Evolutionary conservation across 2,329 filamentous ascomycete genomes (phyloP).

Genomic region (Furcasterigmium furcatum): DNA sequence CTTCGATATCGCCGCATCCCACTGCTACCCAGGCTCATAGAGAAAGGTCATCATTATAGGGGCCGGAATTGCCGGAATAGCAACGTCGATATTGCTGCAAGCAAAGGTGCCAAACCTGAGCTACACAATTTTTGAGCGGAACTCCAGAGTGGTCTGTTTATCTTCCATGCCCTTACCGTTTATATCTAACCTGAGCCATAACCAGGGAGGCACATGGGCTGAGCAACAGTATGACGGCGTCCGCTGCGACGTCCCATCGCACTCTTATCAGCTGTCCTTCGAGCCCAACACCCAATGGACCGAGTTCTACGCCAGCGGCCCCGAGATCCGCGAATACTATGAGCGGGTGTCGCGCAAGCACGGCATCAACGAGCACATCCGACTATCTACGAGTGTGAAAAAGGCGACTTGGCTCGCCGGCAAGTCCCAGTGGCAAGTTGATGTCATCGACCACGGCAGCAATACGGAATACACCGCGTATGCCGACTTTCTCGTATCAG

Average conservation of each 20-base stretch:
- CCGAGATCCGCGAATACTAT: constrained; percentile 14
- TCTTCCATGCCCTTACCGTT: background rate
- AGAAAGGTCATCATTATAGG: constrained; percentile 27
- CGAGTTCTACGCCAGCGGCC: constrained; percentile 11
- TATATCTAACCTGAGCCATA: too few species aligned
- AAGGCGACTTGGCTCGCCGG: constrained; percentile 10
- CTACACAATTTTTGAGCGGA: constrained; percentile 9
- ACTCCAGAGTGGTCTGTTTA: background rate
- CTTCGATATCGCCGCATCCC: too few species aligned
- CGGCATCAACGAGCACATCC: constrained; percentile 3
- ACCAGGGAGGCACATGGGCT: constrained; percentile 10
- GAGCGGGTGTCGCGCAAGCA: constrained; percentile 1
- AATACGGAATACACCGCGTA: background rate
- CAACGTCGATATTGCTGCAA: constrained; percentile 10
- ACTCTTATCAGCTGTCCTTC: constrained; percentile 13
- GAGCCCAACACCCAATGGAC: constrained; percentile 12
- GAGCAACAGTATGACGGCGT: constrained; percentile 12
- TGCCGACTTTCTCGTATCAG: constrained; percentile 12
- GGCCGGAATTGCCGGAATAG: constrained; percentile 47
- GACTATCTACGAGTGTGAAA: constrained; percentile 1
- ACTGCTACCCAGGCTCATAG: too few species aligned
- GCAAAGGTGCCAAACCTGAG: constrained; percentile 11
- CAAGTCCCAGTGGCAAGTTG: constrained; percentile 7
- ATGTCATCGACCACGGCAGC: background rate
- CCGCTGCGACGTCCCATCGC: constrained; percentile 14